phyloP scores from a whole-genome alignment of 73 alveolate species.

The Paramecium caudatum region DNA sequence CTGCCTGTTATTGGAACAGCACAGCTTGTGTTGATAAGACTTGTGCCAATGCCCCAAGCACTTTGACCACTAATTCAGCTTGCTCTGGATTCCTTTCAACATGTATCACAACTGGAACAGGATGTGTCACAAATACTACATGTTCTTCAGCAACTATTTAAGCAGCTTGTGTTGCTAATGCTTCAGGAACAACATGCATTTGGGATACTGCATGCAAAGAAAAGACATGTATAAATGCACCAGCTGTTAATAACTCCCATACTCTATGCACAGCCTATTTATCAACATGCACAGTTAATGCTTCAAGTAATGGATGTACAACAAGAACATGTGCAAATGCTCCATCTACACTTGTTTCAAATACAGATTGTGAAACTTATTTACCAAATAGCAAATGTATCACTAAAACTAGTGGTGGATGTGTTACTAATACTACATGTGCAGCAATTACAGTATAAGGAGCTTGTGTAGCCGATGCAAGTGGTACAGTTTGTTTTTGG shows the following conservation, averaged over 20 bases:
- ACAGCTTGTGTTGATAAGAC: neutral
- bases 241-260: neutral
- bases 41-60: conserved; percentile 44
- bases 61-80: neutral
- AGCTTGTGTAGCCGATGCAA: neutral
- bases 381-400: neutral
- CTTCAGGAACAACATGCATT: neutral
- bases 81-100: neutral
- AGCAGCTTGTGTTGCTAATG: neutral
- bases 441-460: neutral
- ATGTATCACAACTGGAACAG: neutral
- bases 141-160: neutral
- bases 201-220: neutral
- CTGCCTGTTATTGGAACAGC: conserved; percentile 23
- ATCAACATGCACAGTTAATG: neutral
- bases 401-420: neutral
- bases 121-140: neutral
- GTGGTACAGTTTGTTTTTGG: neutral
- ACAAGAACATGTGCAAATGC: neutral
- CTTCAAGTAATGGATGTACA: neutral
- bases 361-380: neutral
- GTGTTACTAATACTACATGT: neutral
- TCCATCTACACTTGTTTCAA: neutral
- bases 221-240: neutral
- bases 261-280: neutral